Conservation (phyloP, 1,284 basidiomycete species). For the Ganoderma multipileum region DNA sequence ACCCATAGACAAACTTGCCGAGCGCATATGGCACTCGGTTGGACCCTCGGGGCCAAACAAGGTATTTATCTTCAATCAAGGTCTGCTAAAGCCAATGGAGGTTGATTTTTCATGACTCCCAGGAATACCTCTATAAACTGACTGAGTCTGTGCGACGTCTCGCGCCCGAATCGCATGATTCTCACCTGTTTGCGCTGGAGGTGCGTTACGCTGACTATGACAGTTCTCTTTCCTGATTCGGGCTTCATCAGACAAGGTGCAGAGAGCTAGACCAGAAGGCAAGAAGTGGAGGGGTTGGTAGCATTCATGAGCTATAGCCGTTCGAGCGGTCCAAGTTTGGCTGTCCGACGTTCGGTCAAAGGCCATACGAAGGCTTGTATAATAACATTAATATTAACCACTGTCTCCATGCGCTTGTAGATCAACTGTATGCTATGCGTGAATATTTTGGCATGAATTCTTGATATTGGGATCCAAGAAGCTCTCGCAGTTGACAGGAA, state of each 20-base stretch:
- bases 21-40: conserved; percentile 73
- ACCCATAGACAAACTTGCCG: conserved; percentile 69
- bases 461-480: no score
- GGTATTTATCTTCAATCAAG: conserved; percentile 41
- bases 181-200: conserved; percentile 81
- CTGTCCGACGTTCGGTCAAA: neutral
- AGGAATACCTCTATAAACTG: conserved; percentile 83
- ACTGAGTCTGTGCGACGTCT: conserved; percentile 72
- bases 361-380: neutral
- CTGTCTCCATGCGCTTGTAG: no score
- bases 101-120: neutral
- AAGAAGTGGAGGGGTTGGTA: neutral
- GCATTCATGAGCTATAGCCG: neutral
- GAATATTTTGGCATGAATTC: no score
- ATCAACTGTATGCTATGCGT: no score
- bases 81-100: no score
- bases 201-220: conserved; percentile 42
- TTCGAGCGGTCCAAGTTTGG: neutral
- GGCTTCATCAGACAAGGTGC: conserved; percentile 37
- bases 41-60: conserved; percentile 90
- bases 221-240: neutral
- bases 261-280: conserved; percentile 37
- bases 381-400: no score
- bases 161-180: conserved; percentile 77
- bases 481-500: neutral